These are phyloP conservation scores for Mycena floridula DNA, from an alignment of 768 basidiomycete genomes.

Conservation along the genomic window DNA sequence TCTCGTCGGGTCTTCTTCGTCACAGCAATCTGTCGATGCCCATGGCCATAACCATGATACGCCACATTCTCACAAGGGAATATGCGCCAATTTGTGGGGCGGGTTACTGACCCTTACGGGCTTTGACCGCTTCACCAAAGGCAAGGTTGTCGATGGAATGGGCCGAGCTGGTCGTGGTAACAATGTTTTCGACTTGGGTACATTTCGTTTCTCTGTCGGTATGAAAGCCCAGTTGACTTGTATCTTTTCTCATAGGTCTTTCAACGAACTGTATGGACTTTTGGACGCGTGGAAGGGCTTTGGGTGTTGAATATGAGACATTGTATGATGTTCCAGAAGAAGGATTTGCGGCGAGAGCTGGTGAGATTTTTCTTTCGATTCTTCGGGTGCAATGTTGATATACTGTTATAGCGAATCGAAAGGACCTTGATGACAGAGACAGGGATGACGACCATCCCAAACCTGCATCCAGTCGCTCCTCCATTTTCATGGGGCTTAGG, in stretches of 20 bases:
- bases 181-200: no score
- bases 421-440: conserved; percentile 23
- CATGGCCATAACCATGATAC: conserved; percentile 42
- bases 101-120: conserved; percentile 84
- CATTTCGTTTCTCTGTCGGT: no score
- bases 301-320: conserved; percentile 86
- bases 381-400: no score
- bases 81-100: no score
- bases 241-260: no score
- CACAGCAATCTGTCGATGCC: conserved; percentile 28
- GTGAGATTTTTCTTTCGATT: conserved; percentile 55
- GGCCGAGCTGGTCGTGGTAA: conserved; percentile 66
- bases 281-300: conserved; percentile 80
- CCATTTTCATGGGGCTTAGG: conserved; percentile 52
- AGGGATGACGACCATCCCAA: conserved; percentile 40
- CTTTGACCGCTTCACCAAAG: conserved; percentile 90
- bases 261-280: conserved; percentile 86
- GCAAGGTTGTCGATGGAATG: conserved; percentile 83
- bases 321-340: conserved; percentile 87
- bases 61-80: no score
- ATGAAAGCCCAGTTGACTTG: no score
- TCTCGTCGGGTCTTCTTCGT: conserved; percentile 24
- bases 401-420: no score
- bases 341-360: conserved; percentile 67
- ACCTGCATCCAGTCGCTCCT: no score